phyloP scores from a whole-genome alignment of 352 stramenopile genomes.

The Globisporangium spinosum region DNA sequence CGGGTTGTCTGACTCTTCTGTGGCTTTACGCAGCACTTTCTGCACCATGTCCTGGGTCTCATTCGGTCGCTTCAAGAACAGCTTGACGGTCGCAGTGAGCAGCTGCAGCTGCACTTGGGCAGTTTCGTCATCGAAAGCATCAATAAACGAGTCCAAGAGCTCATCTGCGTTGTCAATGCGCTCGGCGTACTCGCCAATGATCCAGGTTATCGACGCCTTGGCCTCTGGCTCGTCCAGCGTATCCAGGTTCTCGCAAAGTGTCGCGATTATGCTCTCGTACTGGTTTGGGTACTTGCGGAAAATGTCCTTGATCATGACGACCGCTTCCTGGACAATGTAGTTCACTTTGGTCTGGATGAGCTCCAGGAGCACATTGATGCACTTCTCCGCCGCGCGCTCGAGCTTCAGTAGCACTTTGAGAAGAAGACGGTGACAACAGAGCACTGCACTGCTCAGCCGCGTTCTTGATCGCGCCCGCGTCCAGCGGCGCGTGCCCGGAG shows the following conservation, averaged over 20 bases:
- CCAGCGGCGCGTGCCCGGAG: slow-evolving; percentile 32
- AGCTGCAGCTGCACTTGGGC: slow-evolving; percentile 96
- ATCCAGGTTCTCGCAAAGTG: slow-evolving; percentile 99
- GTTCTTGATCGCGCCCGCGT: slow-evolving; percentile 50
- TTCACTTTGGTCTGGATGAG: slow-evolving; percentile 99
- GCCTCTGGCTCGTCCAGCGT: slow-evolving; percentile 98
- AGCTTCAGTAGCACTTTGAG: slow-evolving; percentile 72
- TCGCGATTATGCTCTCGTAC: slow-evolving; percentile 99
- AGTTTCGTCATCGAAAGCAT: slow-evolving; percentile 98
- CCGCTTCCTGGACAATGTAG: slow-evolving; percentile 98
- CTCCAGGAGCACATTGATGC: slow-evolving; percentile 98
- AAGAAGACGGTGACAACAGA: background rate
- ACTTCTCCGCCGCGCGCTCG: slow-evolving; percentile 96
- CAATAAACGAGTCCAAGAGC: slow-evolving; percentile 97
- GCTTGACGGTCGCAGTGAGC: slow-evolving; percentile 98
- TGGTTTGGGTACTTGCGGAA: slow-evolving; percentile 99
- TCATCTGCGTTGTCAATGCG: slow-evolving; percentile 99
- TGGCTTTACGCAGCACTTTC: slow-evolving; percentile 96
- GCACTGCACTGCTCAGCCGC: slow-evolving; percentile 26
- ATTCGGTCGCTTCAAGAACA: slow-evolving; percentile 96
- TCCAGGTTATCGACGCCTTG: slow-evolving; percentile 99
- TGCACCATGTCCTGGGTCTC: slow-evolving; percentile 96
- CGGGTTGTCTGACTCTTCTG: slow-evolving; percentile 98
- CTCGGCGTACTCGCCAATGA: slow-evolving; percentile 99
- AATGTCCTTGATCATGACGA: slow-evolving; percentile 99